Evolutionary conservation across 73 alveolate genomes (phyloP).

Genomic region (Stentor roeselii): DNA sequence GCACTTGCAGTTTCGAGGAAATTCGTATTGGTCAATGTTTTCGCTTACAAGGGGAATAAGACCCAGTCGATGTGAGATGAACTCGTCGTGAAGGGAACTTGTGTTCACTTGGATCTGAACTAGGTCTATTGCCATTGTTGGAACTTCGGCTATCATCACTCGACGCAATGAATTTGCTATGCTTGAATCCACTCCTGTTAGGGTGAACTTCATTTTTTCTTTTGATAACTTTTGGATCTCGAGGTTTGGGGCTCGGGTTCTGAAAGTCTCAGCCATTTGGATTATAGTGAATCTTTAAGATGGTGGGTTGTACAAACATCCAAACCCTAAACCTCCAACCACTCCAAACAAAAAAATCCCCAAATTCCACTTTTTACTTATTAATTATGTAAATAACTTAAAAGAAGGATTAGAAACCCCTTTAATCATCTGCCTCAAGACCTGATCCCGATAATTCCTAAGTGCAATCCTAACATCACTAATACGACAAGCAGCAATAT

Average conservation of each 20-base stretch:
- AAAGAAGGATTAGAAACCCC: slow-evolving; percentile 26
- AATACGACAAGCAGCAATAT: slow-evolving; percentile 31
- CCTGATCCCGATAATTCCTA: slow-evolving; percentile 47
- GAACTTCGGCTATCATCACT: slow-evolving; percentile 87
- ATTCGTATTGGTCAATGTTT: slow-evolving; percentile 67
- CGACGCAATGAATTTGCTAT: slow-evolving; percentile 91
- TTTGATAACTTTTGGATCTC: slow-evolving; percentile 57
- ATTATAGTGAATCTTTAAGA: slow-evolving; percentile 65
- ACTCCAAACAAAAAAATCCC: too few species aligned
- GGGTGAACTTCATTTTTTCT: slow-evolving; percentile 80
- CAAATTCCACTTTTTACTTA: too few species aligned
- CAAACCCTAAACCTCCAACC: too few species aligned
- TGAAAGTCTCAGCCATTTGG: slow-evolving; percentile 56
- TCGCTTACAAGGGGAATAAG: slow-evolving; percentile 74
- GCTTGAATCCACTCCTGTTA: slow-evolving; percentile 70
- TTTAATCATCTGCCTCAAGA: slow-evolving; percentile 39
- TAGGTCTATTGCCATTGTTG: slow-evolving; percentile 93
- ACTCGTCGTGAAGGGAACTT: slow-evolving; percentile 87
- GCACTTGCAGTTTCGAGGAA: slow-evolving; percentile 77
- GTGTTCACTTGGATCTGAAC: slow-evolving; percentile 81
- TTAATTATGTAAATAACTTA: not conserved
- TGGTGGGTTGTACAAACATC: too few species aligned
- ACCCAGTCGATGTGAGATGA: slow-evolving; percentile 88
- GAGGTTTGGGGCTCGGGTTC: slow-evolving; percentile 68
- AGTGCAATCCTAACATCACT: slow-evolving; percentile 48